phyloP scores from a whole-genome alignment of 352 stramenopile genomes.

The Phytophthora foliorum region DNA sequence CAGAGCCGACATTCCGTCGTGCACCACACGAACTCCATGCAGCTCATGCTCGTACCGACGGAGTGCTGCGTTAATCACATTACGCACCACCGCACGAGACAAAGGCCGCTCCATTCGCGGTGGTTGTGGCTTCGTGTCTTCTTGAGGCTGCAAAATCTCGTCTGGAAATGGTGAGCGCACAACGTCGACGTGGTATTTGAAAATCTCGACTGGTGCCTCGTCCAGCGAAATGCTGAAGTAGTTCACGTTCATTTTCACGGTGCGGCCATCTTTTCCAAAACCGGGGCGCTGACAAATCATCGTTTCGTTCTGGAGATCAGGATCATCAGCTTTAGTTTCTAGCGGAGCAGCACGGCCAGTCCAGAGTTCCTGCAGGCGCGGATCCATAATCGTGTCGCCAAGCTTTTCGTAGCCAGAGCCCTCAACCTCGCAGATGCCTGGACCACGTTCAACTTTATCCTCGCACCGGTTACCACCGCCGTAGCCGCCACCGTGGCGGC shows the following conservation, averaged over 20 bases:
- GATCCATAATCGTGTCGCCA: constrained; percentile 54
- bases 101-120: constrained; percentile 51
- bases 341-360: constrained; percentile 33
- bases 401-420: constrained; percentile 62
- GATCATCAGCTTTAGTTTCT: constrained; percentile 35
- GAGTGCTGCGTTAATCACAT: constrained; percentile 61
- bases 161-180: constrained; percentile 35
- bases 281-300: constrained; percentile 52
- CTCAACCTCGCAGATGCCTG: constrained; percentile 14
- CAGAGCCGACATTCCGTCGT: constrained; percentile 68
- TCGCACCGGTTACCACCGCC: neutral
- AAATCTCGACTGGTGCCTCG: constrained; percentile 48
- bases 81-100: constrained; percentile 50
- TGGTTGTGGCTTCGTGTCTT: constrained; percentile 31
- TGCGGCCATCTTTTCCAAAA: constrained; percentile 36
- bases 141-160: constrained; percentile 33
- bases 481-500: no score
- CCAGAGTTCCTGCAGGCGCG: constrained; percentile 53
- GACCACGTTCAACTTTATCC: constrained; percentile 1
- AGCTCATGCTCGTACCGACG: constrained; percentile 54
- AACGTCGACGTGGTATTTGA: constrained; percentile 76
- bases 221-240: constrained; percentile 68
- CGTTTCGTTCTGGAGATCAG: constrained; percentile 37
- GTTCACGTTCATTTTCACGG: constrained; percentile 53
- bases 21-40: constrained; percentile 52